Evolutionary conservation across 1,284 basidiomycete genomes (phyloP).

Genomic region (Leucoagaricus sp.): DNA sequence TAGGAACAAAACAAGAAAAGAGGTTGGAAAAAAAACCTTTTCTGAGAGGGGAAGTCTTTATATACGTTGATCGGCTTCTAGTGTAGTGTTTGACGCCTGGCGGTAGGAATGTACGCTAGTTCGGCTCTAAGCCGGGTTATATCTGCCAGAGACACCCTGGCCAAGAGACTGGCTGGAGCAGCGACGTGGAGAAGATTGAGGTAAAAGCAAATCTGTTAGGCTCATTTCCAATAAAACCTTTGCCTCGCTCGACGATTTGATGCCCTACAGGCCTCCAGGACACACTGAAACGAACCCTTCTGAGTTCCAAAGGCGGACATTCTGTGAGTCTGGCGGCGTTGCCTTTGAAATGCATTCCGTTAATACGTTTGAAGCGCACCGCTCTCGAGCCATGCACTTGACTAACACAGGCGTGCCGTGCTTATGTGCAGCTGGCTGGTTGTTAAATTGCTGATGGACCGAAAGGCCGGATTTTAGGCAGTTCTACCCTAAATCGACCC

Average conservation of each 20-base stretch:
- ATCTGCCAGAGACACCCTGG: neutral
- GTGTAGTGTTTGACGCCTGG: neutral
- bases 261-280: neutral
- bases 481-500: neutral
- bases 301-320: neutral
- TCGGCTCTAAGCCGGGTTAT: neutral
- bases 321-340: too few relatives aligned
- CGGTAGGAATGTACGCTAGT: slow-evolving; percentile 2
- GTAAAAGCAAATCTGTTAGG: neutral
- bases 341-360: too few relatives aligned
- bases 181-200: neutral
- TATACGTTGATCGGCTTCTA: neutral
- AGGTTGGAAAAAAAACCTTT: neutral
- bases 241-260: neutral
- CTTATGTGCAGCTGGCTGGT: too few relatives aligned
- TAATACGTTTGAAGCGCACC: too few relatives aligned
- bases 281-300: neutral
- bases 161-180: neutral
- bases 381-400: too few relatives aligned
- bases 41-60: neutral
- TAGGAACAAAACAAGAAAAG: slow-evolving; percentile 4
- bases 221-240: neutral
- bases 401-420: too few relatives aligned
- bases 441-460: too few relatives aligned
- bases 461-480: too few relatives aligned